These are phyloP conservation scores for Dendrostoma leiphaemia DNA, from an alignment of 2,329 filamentous ascomycete genomes.

Conservation along the genomic window DNA sequence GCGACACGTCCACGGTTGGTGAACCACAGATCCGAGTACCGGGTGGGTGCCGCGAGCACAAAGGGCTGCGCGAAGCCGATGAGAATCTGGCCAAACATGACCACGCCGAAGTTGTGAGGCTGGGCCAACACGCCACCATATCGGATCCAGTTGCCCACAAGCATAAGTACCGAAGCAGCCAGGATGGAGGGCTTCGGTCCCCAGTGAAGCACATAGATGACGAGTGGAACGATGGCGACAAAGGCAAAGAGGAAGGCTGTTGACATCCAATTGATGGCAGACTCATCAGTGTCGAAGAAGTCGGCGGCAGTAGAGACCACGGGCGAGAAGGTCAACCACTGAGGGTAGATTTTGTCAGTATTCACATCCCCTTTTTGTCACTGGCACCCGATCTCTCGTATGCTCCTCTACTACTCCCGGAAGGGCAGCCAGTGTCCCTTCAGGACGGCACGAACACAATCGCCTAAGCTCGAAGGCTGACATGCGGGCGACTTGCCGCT, in stretches of 20 bases:
- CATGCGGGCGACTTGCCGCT: not conserved
- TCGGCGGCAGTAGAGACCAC: constrained; percentile 70
- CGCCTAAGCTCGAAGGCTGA: not conserved
- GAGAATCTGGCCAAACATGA: constrained; percentile 90
- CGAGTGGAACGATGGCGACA: constrained; percentile 66
- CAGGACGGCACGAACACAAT: not conserved
- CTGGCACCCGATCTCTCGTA: no score
- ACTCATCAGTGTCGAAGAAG: constrained; percentile 75
- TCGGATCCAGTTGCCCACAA: constrained; percentile 88
- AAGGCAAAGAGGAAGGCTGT: constrained; percentile 88
- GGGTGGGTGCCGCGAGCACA: constrained; percentile 81
- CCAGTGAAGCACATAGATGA: constrained; percentile 75
- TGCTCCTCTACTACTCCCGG: no score
- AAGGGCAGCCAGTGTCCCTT: no score
- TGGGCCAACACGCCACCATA: constrained; percentile 64
- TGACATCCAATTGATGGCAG: constrained; percentile 87
- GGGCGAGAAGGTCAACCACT: constrained; percentile 93
- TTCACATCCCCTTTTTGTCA: no score
- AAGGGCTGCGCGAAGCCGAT: constrained; percentile 90
- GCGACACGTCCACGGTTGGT: constrained; percentile 78
- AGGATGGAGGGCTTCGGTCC: constrained; percentile 80
- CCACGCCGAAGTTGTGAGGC: constrained; percentile 67
- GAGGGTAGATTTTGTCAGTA: constrained; percentile 12
- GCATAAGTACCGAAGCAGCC: constrained; percentile 66
- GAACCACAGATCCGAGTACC: constrained; percentile 95